A percentile compares a stretch with the other conserved stretches of the same genome.
Conservation (phyloP, 1,284 basidiomycete species). For the Amylostereum chailletii region DNA sequence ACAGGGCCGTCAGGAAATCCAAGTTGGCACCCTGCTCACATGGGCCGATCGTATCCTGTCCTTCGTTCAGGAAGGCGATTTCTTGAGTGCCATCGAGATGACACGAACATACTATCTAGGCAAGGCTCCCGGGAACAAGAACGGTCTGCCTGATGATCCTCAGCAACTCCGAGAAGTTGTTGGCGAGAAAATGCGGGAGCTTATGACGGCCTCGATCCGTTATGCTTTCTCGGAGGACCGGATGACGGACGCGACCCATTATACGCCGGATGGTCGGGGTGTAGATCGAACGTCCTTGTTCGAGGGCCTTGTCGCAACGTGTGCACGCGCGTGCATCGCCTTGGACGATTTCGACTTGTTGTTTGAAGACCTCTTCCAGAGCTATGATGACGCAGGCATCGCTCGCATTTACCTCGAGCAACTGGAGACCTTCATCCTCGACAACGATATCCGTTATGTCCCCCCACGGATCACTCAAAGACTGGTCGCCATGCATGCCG, state of each 20-base stretch:
- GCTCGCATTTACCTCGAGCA: conserved; percentile 80
- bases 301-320: conserved; percentile 78
- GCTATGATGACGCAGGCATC: conserved; percentile 83
- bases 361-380: conserved; percentile 89
- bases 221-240: conserved; percentile 95
- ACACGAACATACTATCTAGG: conserved; percentile 82
- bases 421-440: conserved; percentile 80
- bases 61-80: conserved; percentile 81
- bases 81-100: conserved; percentile 85
- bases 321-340: conserved; percentile 76
- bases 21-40: conserved; percentile 82
- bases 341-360: conserved; percentile 79
- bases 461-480: conserved; percentile 86
- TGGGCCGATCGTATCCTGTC: conserved; percentile 93
- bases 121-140: conserved; percentile 77
- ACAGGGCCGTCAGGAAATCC: conserved; percentile 61
- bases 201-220: conserved; percentile 81
- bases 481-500: conserved; percentile 73
- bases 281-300: conserved; percentile 90
- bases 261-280: conserved; percentile 76
- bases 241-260: conserved; percentile 83
- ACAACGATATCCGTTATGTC: conserved; percentile 62
- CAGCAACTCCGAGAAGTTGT: conserved; percentile 56
- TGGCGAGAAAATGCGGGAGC: conserved; percentile 69
- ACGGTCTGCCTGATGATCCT: conserved; percentile 73